These are phyloP conservation scores for Xylaria sp. DNA, from an alignment of 2,329 filamentous ascomycete genomes.

Conservation along the genomic window DNA sequence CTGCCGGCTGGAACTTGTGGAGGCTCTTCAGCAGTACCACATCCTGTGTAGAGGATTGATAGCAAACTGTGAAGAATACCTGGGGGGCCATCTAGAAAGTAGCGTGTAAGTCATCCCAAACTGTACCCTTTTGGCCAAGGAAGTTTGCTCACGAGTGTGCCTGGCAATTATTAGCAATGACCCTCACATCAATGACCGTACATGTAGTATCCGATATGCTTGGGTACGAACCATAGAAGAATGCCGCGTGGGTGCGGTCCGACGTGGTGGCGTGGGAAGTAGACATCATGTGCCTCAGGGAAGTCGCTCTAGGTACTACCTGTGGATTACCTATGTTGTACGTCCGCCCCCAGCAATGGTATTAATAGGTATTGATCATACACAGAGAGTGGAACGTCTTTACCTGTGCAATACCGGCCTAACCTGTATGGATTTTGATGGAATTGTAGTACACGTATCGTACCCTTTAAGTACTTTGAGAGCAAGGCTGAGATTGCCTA, in stretches of 20 bases:
- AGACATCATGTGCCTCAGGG: conserved; percentile 11
- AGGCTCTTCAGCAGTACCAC: conserved; percentile 50
- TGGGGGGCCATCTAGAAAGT: conserved; percentile 71
- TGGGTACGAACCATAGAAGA: conserved; percentile 59
- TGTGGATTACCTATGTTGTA: no score
- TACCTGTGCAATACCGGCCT: no score
- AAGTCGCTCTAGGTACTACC: background rate
- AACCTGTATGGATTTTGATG: no score
- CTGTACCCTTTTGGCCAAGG: background rate
- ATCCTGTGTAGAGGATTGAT: conserved; percentile 58
- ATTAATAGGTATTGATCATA: no score
- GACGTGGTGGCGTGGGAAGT: conserved; percentile 11
- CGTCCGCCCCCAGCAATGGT: no score
- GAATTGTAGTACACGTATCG: no score
- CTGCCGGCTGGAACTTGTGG: conserved; percentile 69
- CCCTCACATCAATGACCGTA: background rate
- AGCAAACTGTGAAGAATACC: conserved; percentile 84
- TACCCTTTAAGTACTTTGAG: no score
- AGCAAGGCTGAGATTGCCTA: no score
- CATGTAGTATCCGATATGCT: no score
- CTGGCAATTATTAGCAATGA: conserved; percentile 36
- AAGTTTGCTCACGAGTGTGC: conserved; percentile 39
- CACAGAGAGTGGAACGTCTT: no score
- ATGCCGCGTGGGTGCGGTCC: conserved; percentile 44
- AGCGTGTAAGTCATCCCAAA: conserved; percentile 13